Conservation (phyloP, 2,329 filamentous ascomycete genomes). For the Cladophialophora psammophila region DNA sequence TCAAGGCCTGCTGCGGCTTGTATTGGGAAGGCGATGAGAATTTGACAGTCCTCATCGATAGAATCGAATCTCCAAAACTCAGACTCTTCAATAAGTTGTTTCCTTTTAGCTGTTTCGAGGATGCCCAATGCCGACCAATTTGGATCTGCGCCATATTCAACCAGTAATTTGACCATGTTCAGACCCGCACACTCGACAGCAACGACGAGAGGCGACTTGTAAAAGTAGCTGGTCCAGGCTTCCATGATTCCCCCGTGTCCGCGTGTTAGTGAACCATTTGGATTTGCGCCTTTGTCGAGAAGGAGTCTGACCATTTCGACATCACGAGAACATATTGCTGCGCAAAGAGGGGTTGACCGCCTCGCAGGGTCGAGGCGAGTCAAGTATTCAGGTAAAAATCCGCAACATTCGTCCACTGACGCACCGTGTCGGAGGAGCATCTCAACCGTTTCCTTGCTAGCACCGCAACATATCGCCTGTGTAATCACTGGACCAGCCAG, state of each 20-base stretch:
- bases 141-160: slow-evolving; percentile 11
- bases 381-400: too few relatives aligned
- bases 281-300: slow-evolving; percentile 13
- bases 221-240: not conserved
- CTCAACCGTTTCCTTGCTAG: slow-evolving; percentile 11
- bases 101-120: not conserved
- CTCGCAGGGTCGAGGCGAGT: not conserved
- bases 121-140: slow-evolving; percentile 10
- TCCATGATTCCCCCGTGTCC: not conserved
- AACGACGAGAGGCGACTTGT: slow-evolving; percentile 5
- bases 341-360: not conserved
- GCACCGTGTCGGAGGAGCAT: not conserved
- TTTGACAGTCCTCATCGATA: not conserved
- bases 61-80: not conserved
- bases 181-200: not conserved
- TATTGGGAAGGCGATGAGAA: not conserved
- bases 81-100: not conserved
- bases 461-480: not conserved
- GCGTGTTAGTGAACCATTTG: slow-evolving; percentile 1
- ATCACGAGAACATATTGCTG: not conserved
- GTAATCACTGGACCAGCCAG: not conserved
- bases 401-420: slow-evolving; percentile 2
- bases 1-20: slow-evolving; percentile 9
- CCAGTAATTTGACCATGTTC: slow-evolving; percentile 2
- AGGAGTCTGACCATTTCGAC: slow-evolving; percentile 6